Base-by-base conservation (phyloP, 1,284 basidiomycete species). In the Ustilago crameri region DNA sequence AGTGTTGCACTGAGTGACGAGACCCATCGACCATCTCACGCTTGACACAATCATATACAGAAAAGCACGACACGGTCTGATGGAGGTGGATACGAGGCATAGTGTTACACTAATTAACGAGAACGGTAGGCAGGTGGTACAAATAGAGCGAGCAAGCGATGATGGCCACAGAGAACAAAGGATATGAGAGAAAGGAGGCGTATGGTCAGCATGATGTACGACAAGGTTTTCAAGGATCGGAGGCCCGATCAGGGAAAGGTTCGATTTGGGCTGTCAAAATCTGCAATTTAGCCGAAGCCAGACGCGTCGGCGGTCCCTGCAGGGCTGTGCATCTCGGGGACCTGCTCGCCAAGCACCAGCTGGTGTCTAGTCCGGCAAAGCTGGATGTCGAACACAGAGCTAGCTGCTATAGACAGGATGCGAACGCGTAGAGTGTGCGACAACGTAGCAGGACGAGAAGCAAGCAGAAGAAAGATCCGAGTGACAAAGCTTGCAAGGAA, bases 241-340 rank as follows among this genome's bases (percentile, higher is more conserved):
- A 38, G 18, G 35, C 23, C 47, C 23, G 35, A 18, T 22, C 14
- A 37, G 24, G 23, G n/a, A n/a, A n/a, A n/a, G n/a, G n/a, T n/a
- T 27, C n/a, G 20, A 15, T n/a, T 45, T n/a, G 12, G 45, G 53
- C 64, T 60, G 64, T 66, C 57, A 49, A 66, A 40, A 56, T 53
- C 43, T 20, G 56, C 63, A 48, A 48, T 59, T 55, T 56, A 66
- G 52, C 63, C 63, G 51, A 59, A 37, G 46, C 51, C 17, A 24
- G 46, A 49, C 54, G 54, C 54, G 53, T 55, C 53, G 50, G 22
- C 38, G 42, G 50, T 43, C 41, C 50, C 41, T 51, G 50, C 50
- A 51, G 50, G 26, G 32, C 24, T 9, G 26, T 12, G 30, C 26
- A n/a, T n/a, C n/a, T n/a, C n/a, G n/a, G n/a, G n/a, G n/a, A n/a